Evolutionary conservation across 2,329 filamentous ascomycete genomes (phyloP).

Genomic region (Sphaceloma murrayae): DNA sequence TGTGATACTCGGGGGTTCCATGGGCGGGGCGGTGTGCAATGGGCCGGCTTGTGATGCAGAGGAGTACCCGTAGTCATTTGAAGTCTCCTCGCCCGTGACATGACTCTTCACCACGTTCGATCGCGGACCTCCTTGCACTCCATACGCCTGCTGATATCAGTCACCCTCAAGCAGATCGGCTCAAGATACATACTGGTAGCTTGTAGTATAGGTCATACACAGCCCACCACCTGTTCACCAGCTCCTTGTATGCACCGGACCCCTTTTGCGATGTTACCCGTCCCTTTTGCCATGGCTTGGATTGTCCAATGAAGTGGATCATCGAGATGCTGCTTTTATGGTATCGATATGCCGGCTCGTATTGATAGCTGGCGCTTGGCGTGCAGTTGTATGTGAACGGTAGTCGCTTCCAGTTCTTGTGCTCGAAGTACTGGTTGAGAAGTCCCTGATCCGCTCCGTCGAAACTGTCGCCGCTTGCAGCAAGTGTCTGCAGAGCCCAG

Average conservation of each 20-base stretch:
- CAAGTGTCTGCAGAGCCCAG: constrained; percentile 73
- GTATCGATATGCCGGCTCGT: constrained; percentile 87
- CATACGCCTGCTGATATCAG: constrained; percentile 5
- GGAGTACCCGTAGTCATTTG: constrained; percentile 1
- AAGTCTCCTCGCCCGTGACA: constrained; percentile 7
- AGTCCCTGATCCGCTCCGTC: constrained; percentile 95
- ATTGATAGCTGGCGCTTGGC: constrained; percentile 93
- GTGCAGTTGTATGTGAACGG: constrained; percentile 97
- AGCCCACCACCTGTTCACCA: constrained; percentile 85
- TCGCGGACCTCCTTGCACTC: background rate
- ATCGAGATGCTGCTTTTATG: constrained; percentile 82
- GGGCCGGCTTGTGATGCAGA: constrained; percentile 6
- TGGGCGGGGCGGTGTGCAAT: constrained; percentile 8
- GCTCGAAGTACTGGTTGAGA: constrained; percentile 85
- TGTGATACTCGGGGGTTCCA: constrained; percentile 28
- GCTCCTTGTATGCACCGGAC: constrained; percentile 64
- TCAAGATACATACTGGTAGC: constrained; percentile 24
- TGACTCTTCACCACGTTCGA: constrained; percentile 6
- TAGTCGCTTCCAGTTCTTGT: constrained; percentile 66
- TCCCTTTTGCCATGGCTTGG: constrained; percentile 68
- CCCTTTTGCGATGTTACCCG: constrained; percentile 38
- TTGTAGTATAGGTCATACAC: constrained; percentile 83
- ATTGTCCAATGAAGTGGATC: constrained; percentile 86
- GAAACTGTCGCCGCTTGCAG: constrained; percentile 80
- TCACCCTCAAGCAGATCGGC: background rate